Percentiles rank a stretch among this genome's conserved stretches.
Conservation (phyloP, 805 yeast genomes). For the Yamadazyma sp. region DNA sequence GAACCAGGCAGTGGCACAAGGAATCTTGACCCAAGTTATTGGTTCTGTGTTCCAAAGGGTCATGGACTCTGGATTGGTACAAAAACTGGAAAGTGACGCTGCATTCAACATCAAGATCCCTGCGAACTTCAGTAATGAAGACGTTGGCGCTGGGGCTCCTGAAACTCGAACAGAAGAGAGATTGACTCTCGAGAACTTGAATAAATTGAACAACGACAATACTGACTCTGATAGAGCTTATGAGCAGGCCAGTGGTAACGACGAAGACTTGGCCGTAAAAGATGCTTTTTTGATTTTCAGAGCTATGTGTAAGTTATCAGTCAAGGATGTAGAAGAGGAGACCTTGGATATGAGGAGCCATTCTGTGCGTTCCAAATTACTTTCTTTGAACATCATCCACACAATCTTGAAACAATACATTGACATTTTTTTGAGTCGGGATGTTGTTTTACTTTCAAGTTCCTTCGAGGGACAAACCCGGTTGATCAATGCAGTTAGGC, state of each 20-base stretch:
- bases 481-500: slow-evolving; percentile 77
- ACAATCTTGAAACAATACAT: slow-evolving; percentile 83
- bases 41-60: slow-evolving; percentile 78
- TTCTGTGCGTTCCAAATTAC: slow-evolving; percentile 84
- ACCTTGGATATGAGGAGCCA: slow-evolving; percentile 85
- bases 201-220: slow-evolving; percentile 49
- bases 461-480: slow-evolving; percentile 53
- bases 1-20: slow-evolving; percentile 94
- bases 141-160: slow-evolving; percentile 6
- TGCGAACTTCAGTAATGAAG: slow-evolving; percentile 26
- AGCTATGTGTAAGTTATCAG: slow-evolving; percentile 91
- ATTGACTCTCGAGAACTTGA: slow-evolving; percentile 62
- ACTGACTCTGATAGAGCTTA: slow-evolving; percentile 53
- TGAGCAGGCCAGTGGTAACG: slow-evolving; percentile 47
- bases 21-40: slow-evolving; percentile 87
- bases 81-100: slow-evolving; percentile 12
- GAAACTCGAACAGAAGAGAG: slow-evolving; percentile 23
- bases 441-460: slow-evolving; percentile 51
- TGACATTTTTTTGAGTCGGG: slow-evolving; percentile 67
- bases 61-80: slow-evolving; percentile 44
- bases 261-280: slow-evolving; percentile 70
- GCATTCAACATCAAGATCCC: slow-evolving; percentile 19
- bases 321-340: slow-evolving; percentile 76
- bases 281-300: slow-evolving; percentile 93
- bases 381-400: slow-evolving; percentile 85